Base-by-base conservation (phyloP, 2,329 filamentous ascomycete genomes). In the Davidsoniella virescens region DNA sequence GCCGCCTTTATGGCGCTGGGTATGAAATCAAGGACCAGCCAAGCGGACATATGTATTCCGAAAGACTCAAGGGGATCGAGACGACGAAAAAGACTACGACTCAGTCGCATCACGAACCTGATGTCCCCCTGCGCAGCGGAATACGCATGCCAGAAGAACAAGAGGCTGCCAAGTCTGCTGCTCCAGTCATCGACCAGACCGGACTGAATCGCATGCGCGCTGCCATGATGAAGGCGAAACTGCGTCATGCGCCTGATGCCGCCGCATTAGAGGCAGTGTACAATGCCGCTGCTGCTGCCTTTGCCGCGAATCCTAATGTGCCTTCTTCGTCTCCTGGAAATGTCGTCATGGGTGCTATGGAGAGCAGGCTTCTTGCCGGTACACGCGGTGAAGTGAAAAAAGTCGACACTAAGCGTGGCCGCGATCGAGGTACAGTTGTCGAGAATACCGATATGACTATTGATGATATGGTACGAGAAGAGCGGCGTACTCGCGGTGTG, bases 361-460 rank as follows among this genome's bases (percentile, higher is more conserved):
- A 96, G 55, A 94, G 84, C 61, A 82, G 88, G 5, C 82, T 94
- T 73, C 72, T 98, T 2, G 86, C 87, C 16, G 87, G 84, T 6
- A 66, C 68, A 0, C 70, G 78, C 4, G 72, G 66, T 17, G 92
- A 96, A 65, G 84, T 90, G 51, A 88, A 81, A 57, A 68, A 77
- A 0, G 70, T 95, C 6, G 77, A 82, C 23, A 94, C 78, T 52
- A 92, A 84, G 60, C 78, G 88, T 44, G 90, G 88, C 2, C 75
- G 78, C 5, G 88, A 94, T 63, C 79, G 88, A 49, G 92, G 90
- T 1, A 73, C 80, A 6, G 84, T 98, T 5, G 78, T 85, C 57
- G 87, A 92, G 56, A 96, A 96, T 60, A 84, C 93, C 49, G 87
- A 96, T 58, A 96, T 98, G 87, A 82, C 72, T 26, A 84, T 98